Evolutionary conservation across 306 rosid genomes (phyloP).

Genomic region (Prunus padus): DNA sequence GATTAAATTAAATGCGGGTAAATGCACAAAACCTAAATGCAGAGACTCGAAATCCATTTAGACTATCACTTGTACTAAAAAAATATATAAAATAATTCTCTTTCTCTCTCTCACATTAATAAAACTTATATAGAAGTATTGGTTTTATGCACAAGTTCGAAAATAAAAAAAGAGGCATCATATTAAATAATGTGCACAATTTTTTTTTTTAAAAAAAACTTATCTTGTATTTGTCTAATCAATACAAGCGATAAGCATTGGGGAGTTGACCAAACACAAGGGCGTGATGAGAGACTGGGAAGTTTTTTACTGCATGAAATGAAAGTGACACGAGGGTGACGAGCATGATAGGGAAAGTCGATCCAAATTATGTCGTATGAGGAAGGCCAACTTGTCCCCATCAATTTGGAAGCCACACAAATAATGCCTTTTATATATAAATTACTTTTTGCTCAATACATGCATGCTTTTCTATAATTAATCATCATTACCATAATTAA

Average conservation of each 20-base stretch:
- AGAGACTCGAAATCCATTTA: too few relatives aligned
- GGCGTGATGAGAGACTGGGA: neutral
- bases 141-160: neutral
- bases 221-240: neutral
- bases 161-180: neutral
- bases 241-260: neutral
- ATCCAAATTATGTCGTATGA: slow-evolving; percentile 33
- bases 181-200: neutral
- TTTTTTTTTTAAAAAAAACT: neutral
- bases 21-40: too few relatives aligned
- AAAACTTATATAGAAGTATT: neutral
- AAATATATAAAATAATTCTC: too few relatives aligned
- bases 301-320: neutral
- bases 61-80: too few relatives aligned
- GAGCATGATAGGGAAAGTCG: slow-evolving; percentile 35
- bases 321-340: slow-evolving; percentile 36
- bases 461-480: slow-evolving; percentile 7
- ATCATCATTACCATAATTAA: slow-evolving; percentile 10
- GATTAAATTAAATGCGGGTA: too few relatives aligned
- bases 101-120: too few relatives aligned
- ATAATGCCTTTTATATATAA: neutral
- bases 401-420: slow-evolving; percentile 32
- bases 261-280: neutral
- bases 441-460: neutral
- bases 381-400: slow-evolving; percentile 37